phyloP scores from a whole-genome alignment of 2,329 filamentous ascomycete genomes.

The Meredithiella fracta region DNA sequence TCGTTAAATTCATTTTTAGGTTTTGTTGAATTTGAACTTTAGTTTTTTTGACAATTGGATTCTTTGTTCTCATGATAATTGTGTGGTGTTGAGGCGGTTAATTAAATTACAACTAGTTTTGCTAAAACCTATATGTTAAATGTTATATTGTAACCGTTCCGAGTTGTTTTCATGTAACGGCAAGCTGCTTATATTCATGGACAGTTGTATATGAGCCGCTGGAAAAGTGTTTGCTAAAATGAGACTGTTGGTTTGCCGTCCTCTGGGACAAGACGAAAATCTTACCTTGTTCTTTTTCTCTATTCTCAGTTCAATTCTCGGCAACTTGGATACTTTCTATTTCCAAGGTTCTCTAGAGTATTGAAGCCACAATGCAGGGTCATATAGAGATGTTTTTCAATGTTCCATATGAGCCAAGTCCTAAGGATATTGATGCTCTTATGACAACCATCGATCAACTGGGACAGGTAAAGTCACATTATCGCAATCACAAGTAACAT shows the following conservation, averaged over 20 bases:
- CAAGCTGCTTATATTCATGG: too few relatives aligned
- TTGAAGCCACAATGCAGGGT: not conserved
- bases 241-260: too few relatives aligned
- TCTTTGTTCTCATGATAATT: not conserved
- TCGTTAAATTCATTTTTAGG: not conserved
- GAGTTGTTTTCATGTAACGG: not conserved
- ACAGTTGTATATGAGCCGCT: too few relatives aligned
- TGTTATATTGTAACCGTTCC: not conserved
- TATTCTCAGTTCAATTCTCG: too few relatives aligned
- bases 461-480: not conserved
- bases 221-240: too few relatives aligned
- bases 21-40: not conserved
- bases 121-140: not conserved
- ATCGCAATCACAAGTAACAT: not conserved
- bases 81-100: not conserved
- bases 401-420: not conserved
- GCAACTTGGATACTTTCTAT: too few relatives aligned
- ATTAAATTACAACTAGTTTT: not conserved
- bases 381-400: not conserved
- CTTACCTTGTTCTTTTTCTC: too few relatives aligned
- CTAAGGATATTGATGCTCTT: not conserved
- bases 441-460: not conserved
- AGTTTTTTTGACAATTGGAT: too few relatives aligned
- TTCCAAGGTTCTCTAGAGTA: too few relatives aligned
- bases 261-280: too few relatives aligned